phyloP scores from a whole-genome alignment of 1,284 basidiomycete species.

The Cutaneotrichosporon sp. region DNA sequence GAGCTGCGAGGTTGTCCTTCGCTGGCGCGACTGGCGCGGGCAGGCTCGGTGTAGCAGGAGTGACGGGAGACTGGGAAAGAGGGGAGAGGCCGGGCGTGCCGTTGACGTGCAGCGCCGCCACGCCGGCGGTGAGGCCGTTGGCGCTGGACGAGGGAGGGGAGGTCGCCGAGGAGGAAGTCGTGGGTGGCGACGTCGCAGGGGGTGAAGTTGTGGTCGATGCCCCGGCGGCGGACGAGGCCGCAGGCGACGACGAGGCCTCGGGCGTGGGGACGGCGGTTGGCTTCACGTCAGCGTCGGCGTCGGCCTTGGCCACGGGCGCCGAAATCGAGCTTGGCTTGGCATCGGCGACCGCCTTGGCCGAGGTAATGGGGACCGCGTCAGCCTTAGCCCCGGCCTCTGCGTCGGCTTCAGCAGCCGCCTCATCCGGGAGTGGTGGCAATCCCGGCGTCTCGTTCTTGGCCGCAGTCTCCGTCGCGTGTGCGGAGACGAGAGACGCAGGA shows the following conservation, averaged over 20 bases:
- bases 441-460: conserved; percentile 8
- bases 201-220: too few relatives aligned
- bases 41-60: not conserved
- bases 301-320: not conserved
- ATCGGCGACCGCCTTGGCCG: too few relatives aligned
- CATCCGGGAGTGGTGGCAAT: not conserved
- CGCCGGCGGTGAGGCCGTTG: not conserved
- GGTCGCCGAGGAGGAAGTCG: too few relatives aligned
- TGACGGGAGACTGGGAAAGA: not conserved
- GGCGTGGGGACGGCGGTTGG: too few relatives aligned
- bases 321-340: too few relatives aligned
- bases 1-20: too few relatives aligned
- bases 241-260: too few relatives aligned
- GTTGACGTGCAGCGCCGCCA: not conserved
- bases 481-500: not conserved
- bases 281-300: too few relatives aligned
- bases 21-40: not conserved
- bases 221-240: too few relatives aligned
- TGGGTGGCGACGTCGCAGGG: too few relatives aligned
- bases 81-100: not conserved
- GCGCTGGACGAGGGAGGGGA: too few relatives aligned
- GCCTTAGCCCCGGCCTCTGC: not conserved
- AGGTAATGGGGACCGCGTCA: too few relatives aligned
- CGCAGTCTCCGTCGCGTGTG: not conserved
- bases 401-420: not conserved